These are phyloP conservation scores for Coemansia sp. DNA, from an alignment of 192 early-diverging fungal species.

Conservation along the genomic window DNA sequence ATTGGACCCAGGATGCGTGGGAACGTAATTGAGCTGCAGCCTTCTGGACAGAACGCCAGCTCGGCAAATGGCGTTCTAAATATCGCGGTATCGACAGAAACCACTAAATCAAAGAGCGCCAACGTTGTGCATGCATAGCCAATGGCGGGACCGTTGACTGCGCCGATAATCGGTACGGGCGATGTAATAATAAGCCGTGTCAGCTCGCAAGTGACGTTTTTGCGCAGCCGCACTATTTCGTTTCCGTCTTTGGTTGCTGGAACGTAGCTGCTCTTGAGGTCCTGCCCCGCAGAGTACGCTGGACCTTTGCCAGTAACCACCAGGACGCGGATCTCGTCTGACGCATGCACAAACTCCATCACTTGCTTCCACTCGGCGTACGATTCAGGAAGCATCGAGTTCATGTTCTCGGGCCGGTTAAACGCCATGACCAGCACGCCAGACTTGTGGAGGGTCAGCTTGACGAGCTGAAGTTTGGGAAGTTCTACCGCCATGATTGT, in stretches of 20 bases:
- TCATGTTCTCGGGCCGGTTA: constrained; percentile 62
- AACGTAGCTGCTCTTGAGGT: constrained; percentile 29
- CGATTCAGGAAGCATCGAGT: constrained; percentile 58
- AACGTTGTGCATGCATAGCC: constrained; percentile 69
- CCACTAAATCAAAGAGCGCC: constrained; percentile 70
- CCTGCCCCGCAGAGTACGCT: constrained; percentile 67
- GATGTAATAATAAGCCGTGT: constrained; percentile 60
- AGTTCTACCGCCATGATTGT: background rate
- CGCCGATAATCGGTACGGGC: constrained; percentile 69
- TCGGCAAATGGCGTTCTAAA: constrained; percentile 77
- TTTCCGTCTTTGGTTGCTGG: constrained; percentile 13
- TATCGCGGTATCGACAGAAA: constrained; percentile 61
- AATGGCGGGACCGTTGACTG: constrained; percentile 69
- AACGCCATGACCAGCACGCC: constrained; percentile 67
- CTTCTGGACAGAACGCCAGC: constrained; percentile 73
- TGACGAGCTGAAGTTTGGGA: constrained; percentile 2
- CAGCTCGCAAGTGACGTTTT: constrained; percentile 31
- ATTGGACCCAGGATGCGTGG: constrained; percentile 66
- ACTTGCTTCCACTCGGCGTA: constrained; percentile 65
- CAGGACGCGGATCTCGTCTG: constrained; percentile 53
- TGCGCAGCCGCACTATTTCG: constrained; percentile 12
- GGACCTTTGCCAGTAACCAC: constrained; percentile 68
- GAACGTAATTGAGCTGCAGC: constrained; percentile 67
- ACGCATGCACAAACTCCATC: constrained; percentile 56
- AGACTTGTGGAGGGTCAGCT: constrained; percentile 25